Evolutionary conservation across 2,329 filamentous ascomycete species (phyloP).

Genomic region (Davidsoniella eucalypti): DNA sequence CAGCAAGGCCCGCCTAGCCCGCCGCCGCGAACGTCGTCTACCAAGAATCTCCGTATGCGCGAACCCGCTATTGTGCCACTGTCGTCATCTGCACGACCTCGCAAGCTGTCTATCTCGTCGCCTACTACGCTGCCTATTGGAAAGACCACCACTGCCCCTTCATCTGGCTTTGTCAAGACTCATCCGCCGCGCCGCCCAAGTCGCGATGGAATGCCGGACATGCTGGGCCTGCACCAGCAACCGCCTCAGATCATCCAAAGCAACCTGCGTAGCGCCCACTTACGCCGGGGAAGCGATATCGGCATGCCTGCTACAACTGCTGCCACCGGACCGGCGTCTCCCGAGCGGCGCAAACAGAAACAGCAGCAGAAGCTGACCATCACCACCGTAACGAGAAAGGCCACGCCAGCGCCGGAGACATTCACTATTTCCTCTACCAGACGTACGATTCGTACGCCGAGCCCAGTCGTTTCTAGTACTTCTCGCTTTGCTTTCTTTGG

Average conservation of each 20-base stretch:
- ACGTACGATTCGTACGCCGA: constrained; percentile 28
- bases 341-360: neutral
- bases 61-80: constrained; percentile 43
- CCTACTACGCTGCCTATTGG: neutral
- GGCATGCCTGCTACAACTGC: constrained; percentile 14
- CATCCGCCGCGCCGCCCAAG: constrained; percentile 45
- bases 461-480: constrained; percentile 36
- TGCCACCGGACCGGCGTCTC: constrained; percentile 11
- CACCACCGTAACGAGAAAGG: neutral
- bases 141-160: neutral
- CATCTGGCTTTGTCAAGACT: neutral
- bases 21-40: constrained; percentile 1
- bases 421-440: neutral
- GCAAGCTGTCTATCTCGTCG: neutral
- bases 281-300: constrained; percentile 30
- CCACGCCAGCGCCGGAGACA: constrained; percentile 16
- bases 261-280: constrained; percentile 36
- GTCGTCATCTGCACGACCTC: neutral
- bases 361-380: neutral
- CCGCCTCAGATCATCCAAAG: constrained; percentile 43
- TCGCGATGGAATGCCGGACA: constrained; percentile 47
- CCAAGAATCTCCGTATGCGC: constrained; percentile 32
- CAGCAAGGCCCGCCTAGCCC: constrained; percentile 17
- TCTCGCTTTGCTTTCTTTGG: constrained; percentile 65
- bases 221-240: constrained; percentile 38